These are phyloP conservation scores for Aeschynomene evenia DNA, from an alignment of 306 rosid genomes.

Conservation along the genomic window DNA sequence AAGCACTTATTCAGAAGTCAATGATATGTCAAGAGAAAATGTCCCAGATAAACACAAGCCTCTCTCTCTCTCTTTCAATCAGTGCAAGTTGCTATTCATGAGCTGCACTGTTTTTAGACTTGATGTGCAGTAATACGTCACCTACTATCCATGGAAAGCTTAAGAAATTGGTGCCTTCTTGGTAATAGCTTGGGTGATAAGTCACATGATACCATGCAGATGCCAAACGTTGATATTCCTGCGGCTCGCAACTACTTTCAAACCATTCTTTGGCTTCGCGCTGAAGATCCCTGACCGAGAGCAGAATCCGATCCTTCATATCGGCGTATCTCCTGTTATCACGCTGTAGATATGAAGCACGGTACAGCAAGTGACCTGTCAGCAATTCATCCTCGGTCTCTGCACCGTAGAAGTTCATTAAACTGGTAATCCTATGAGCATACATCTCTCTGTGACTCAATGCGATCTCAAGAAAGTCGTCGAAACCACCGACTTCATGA, in stretches of 20 bases:
- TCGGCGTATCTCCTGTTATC: slow-evolving; percentile 78
- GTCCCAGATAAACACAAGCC: background rate
- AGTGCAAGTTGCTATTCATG: background rate
- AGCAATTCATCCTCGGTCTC: slow-evolving; percentile 75
- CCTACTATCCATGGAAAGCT: slow-evolving; percentile 92
- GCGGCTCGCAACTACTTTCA: slow-evolving; percentile 49
- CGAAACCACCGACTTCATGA: slow-evolving; percentile 67
- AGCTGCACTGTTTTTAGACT: slow-evolving; percentile 40
- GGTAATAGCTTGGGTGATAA: slow-evolving; percentile 52
- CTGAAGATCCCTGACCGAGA: slow-evolving; percentile 57
- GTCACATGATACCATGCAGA: slow-evolving; percentile 92
- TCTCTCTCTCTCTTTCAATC: background rate
- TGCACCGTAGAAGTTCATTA: slow-evolving; percentile 68
- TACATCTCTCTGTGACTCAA: slow-evolving; percentile 59
- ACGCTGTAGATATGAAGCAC: slow-evolving; percentile 75
- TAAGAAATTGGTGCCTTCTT: slow-evolving; percentile 42
- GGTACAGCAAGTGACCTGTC: slow-evolving; percentile 64
- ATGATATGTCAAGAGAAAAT: background rate
- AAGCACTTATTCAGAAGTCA: background rate
- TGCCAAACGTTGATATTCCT: slow-evolving; percentile 53
- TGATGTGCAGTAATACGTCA: slow-evolving; percentile 60
- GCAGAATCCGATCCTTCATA: slow-evolving; percentile 73
- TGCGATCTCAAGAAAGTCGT: slow-evolving; percentile 57
- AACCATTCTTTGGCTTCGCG: slow-evolving; percentile 73
- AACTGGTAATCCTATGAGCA: slow-evolving; percentile 52